phyloP scores from a whole-genome alignment of 345 rosid species.

The Pelargonium nanum region DNA sequence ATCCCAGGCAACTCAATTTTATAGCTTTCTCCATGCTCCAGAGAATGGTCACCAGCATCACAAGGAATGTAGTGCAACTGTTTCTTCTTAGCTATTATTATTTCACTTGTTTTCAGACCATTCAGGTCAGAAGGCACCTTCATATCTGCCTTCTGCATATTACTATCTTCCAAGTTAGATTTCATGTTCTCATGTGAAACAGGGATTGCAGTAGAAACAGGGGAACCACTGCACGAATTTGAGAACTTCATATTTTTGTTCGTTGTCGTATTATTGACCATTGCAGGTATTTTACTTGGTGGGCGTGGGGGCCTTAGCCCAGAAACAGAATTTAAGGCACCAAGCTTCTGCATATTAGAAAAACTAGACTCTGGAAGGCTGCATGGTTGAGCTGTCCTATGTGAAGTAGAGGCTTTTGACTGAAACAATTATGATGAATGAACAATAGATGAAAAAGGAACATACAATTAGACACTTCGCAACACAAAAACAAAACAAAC shows the following conservation, averaged over 20 bases:
- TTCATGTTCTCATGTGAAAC: slow-evolving; percentile 22
- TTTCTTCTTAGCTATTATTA: slow-evolving; percentile 16
- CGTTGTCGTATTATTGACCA: slow-evolving; percentile 17
- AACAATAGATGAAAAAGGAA: slow-evolving; percentile 6
- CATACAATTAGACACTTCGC: slow-evolving; percentile 4
- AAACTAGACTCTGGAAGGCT: slow-evolving; percentile 20
- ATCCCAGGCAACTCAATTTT: slow-evolving; percentile 15
- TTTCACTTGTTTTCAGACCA: slow-evolving; percentile 8
- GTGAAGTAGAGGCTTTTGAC: slow-evolving; percentile 44
- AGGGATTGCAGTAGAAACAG: slow-evolving; percentile 13
- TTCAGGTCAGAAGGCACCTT: slow-evolving; percentile 13
- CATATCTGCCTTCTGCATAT: slow-evolving; percentile 15
- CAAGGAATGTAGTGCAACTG: slow-evolving; percentile 14
- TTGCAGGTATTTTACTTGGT: slow-evolving; percentile 14
- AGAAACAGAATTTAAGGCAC: slow-evolving; percentile 21
- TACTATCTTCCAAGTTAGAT: slow-evolving; percentile 13
- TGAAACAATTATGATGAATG: slow-evolving; percentile 25
- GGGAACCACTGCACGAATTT: slow-evolving; percentile 15
- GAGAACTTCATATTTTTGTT: slow-evolving; percentile 11
- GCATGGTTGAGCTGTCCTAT: slow-evolving; percentile 26
- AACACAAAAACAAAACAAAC: not conserved
- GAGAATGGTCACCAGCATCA: slow-evolving; percentile 19
- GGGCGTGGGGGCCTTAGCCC: slow-evolving; percentile 22
- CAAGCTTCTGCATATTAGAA: slow-evolving; percentile 18
- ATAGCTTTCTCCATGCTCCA: slow-evolving; percentile 12